Percentiles rank a stretch among this genome's conserved stretches.
Evolutionary conservation across 345 rosid species (phyloP).

Genomic region (Alliaria petiolata): DNA sequence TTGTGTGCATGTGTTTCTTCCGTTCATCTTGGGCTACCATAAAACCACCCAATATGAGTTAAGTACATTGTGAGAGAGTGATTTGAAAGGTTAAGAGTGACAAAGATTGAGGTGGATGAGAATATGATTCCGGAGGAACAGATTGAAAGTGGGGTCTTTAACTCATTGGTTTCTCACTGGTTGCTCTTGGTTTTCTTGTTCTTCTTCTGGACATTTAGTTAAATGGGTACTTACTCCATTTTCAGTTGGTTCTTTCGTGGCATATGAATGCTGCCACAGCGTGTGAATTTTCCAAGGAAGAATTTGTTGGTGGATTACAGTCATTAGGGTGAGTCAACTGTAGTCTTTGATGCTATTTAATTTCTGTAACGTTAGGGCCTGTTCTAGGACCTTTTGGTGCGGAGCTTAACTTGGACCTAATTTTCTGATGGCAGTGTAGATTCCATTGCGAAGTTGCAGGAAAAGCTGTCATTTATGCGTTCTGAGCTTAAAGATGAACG

Average conservation of each 20-base stretch:
- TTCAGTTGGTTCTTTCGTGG: slow-evolving; percentile 96
- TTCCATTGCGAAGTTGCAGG: slow-evolving; percentile 76
- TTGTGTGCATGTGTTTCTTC: background rate
- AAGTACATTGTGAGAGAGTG: background rate
- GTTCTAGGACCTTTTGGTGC: background rate
- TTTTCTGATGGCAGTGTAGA: slow-evolving; percentile 74
- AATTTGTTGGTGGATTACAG: slow-evolving; percentile 79
- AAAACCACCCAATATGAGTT: background rate
- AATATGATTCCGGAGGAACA: background rate
- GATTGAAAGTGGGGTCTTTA: background rate
- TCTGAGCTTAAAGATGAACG: slow-evolving; percentile 97
- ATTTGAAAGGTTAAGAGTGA: background rate
- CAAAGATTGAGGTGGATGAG: background rate
- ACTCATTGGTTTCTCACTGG: background rate
- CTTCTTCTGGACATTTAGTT: background rate
- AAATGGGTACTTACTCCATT: slow-evolving; percentile 4
- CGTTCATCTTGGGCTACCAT: background rate
- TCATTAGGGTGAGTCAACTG: slow-evolving; percentile 62
- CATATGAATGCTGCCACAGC: slow-evolving; percentile 99
- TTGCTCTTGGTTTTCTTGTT: background rate
- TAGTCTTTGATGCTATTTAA: background rate
- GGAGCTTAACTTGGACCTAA: slow-evolving; percentile 21
- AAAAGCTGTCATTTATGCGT: slow-evolving; percentile 77
- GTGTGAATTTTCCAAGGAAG: slow-evolving; percentile 93
- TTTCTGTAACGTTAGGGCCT: background rate